These are phyloP conservation scores for Gonium pectorale DNA, from an alignment of 139 green algal species.

Conservation along the genomic window DNA sequence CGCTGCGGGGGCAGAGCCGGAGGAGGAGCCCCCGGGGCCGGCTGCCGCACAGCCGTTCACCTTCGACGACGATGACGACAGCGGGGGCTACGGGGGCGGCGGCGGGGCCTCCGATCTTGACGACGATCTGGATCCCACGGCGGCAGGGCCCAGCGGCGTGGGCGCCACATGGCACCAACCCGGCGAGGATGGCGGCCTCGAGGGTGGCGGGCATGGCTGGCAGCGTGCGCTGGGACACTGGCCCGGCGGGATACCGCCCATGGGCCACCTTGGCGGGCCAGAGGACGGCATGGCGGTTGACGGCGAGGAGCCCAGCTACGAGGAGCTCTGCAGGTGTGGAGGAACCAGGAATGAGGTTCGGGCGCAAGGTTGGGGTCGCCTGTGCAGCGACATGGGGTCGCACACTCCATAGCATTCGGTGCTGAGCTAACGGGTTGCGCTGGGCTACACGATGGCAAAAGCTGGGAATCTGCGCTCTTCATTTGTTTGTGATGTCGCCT, in stretches of 20 bases:
- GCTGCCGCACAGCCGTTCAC: neutral
- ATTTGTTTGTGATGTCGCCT: too few species aligned
- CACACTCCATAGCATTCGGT: too few species aligned
- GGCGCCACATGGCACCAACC: neutral
- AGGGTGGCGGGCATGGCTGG: constrained; percentile 1
- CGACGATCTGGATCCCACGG: neutral
- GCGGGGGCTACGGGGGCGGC: constrained; percentile 3
- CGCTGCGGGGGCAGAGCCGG: neutral
- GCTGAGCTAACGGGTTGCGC: too few species aligned
- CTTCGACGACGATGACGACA: constrained; percentile 18
- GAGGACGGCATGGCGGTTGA: neutral
- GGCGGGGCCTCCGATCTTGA: constrained; percentile 15
- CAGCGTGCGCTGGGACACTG: neutral
- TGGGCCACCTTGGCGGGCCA: neutral
- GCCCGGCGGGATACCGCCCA: neutral
- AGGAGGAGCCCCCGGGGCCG: neutral
- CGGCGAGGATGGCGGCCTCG: constrained; percentile 22
- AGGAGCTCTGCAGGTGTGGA: constrained; percentile 67
- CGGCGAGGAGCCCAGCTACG: constrained; percentile 56
- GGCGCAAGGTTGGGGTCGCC: too few species aligned
- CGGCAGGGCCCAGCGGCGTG: neutral
- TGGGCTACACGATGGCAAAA: too few species aligned
- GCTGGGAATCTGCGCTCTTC: too few species aligned
- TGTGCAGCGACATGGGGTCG: too few species aligned
- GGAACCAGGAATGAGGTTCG: too few species aligned